Evolutionary conservation across 805 yeast species (phyloP).

Genomic region (Ogataea parapolymorpha): DNA sequence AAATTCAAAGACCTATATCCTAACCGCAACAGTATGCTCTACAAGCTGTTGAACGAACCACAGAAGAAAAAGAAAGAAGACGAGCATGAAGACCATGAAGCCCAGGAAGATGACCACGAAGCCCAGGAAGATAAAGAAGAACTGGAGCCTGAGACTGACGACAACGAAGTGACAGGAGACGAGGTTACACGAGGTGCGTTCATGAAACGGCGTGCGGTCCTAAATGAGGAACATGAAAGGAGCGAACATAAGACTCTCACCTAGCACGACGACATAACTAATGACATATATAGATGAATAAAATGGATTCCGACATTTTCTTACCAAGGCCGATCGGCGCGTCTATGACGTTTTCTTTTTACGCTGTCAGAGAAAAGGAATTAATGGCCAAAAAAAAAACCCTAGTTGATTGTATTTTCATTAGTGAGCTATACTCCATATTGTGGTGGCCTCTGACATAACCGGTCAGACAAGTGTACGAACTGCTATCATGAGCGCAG

Average conservation of each 20-base stretch:
- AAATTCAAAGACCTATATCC: conserved; percentile 53
- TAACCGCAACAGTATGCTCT: conserved; percentile 34
- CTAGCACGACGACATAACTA: conserved; percentile 3
- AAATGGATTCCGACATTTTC: background rate
- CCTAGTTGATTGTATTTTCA: conserved; percentile 8
- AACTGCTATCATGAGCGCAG: conserved; percentile 21
- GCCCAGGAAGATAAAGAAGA: conserved; percentile 10
- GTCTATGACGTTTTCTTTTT: background rate
- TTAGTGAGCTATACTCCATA: background rate
- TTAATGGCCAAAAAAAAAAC: conserved; percentile 7
- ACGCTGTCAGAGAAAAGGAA: conserved; percentile 1
- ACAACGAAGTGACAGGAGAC: conserved; percentile 5
- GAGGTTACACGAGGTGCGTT: conserved; percentile 18
- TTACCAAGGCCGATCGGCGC: conserved; percentile 9
- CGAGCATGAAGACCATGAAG: conserved; percentile 11
- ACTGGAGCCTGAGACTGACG: conserved; percentile 17
- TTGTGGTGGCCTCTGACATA: background rate
- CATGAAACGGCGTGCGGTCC: conserved; percentile 19
- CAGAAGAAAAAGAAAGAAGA: conserved; percentile 16
- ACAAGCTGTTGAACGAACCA: conserved; percentile 31
- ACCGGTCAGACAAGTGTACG: background rate
- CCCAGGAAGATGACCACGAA: conserved; percentile 6
- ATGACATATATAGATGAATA: conserved; percentile 7
- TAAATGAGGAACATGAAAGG: conserved; percentile 20
- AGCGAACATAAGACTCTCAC: conserved; percentile 5